A percentile compares a stretch with the other conserved stretches of the same genome.
Conservation (phyloP, 2,329 filamentous ascomycete genomes). For the Phaeosphaeria sp. region DNA sequence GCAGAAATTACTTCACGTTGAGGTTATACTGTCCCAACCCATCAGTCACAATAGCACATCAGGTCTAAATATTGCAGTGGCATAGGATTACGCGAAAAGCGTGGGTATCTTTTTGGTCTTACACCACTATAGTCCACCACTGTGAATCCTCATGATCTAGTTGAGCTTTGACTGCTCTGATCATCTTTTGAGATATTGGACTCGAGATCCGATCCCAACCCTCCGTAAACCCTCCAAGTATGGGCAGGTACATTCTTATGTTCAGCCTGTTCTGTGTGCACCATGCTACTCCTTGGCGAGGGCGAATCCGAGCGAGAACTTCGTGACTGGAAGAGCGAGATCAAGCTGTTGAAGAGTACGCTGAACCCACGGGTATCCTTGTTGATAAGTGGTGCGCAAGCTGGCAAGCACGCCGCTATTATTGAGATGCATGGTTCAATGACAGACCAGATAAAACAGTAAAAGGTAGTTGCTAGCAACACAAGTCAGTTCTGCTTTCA, state of each 20-base stretch:
- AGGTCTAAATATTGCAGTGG: too few species aligned
- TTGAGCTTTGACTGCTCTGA: not conserved
- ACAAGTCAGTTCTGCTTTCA: not conserved
- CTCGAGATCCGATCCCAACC: not conserved
- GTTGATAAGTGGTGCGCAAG: not conserved
- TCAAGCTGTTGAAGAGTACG: not conserved
- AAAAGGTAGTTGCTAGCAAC: not conserved
- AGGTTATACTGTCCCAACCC: too few species aligned
- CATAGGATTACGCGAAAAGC: too few species aligned
- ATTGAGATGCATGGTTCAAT: not conserved
- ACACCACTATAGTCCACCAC: too few species aligned
- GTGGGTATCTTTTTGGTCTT: too few species aligned
- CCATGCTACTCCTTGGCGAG: too few species aligned
- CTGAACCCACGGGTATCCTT: not conserved
- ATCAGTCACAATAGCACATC: too few species aligned
- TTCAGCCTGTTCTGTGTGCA: too few species aligned
- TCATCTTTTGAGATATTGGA: not conserved
- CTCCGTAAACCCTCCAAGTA: not conserved
- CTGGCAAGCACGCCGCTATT: not conserved
- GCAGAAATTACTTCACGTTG: too few species aligned
- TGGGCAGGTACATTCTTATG: too few species aligned
- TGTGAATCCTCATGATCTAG: not conserved
- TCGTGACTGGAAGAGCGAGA: not conserved
- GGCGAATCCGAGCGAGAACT: not conserved
- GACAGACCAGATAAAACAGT: slow-evolving; percentile 1